Evolutionary conservation across 352 stramenopile species (phyloP).

Genomic region (Aphanomyces cochlioides): DNA sequence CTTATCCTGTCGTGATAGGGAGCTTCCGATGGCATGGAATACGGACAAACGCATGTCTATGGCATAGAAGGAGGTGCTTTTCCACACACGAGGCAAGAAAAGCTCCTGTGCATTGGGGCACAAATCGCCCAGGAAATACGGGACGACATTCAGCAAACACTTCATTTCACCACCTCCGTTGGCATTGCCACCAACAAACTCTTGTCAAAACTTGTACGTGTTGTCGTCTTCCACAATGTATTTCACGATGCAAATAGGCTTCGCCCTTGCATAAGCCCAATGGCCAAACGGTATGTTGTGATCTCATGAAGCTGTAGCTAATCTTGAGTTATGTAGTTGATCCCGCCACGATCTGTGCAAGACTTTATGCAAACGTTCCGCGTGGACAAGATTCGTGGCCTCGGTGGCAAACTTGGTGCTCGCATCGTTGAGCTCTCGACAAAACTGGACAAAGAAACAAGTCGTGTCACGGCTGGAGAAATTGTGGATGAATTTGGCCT

Average conservation of each 20-base stretch:
- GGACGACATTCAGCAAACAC: conserved; percentile 47
- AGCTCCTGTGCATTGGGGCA: conserved; percentile 62
- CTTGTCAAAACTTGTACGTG: conserved; percentile 52
- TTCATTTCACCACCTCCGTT: conserved; percentile 79
- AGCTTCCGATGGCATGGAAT: conserved; percentile 53
- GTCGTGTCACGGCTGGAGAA: conserved; percentile 40
- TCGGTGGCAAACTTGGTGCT: conserved; percentile 73
- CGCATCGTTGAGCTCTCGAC: conserved; percentile 61
- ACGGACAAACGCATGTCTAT: conserved; percentile 69
- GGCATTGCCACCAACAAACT: conserved; percentile 77
- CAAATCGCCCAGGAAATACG: conserved; percentile 69
- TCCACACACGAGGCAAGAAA: conserved; percentile 57
- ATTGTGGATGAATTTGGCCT: conserved; percentile 57
- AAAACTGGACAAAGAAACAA: conserved; percentile 38
- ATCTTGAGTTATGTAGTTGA: conserved; percentile 36
- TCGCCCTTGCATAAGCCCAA: conserved; percentile 80
- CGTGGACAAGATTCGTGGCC: conserved; percentile 64
- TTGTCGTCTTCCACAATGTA: background rate
- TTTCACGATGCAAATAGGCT: conserved; percentile 24
- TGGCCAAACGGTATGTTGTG: conserved; percentile 52
- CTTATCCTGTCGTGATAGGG: conserved; percentile 38
- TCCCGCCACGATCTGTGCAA: conserved; percentile 57
- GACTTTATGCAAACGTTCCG: conserved; percentile 67
- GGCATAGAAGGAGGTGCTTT: conserved; percentile 50
- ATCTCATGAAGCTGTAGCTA: background rate